Evolutionary conservation across 2,329 filamentous ascomycete species (phyloP).

Genomic region (Eutypella sp.): DNA sequence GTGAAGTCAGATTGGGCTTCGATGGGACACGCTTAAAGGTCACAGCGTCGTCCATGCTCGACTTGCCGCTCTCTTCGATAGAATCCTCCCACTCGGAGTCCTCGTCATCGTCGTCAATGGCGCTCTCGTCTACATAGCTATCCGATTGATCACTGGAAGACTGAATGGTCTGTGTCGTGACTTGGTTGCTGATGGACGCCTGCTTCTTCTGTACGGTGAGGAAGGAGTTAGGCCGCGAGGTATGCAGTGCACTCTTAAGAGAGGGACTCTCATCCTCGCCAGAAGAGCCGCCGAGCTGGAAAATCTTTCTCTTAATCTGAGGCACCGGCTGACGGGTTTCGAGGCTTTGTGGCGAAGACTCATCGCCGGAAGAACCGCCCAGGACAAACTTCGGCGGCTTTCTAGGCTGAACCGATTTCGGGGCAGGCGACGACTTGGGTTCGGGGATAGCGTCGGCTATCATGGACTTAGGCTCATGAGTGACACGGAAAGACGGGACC

Average conservation of each 20-base stretch:
- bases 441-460: conserved; percentile 59
- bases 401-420: conserved; percentile 65
- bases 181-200: conserved; percentile 74
- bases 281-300: conserved; percentile 52
- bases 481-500: conserved; percentile 36
- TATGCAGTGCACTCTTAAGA: conserved; percentile 49
- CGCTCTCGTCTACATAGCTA: conserved; percentile 73
- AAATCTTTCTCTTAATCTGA: conserved; percentile 38
- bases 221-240: conserved; percentile 37
- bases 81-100: conserved; percentile 60
- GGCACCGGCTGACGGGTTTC: conserved; percentile 33
- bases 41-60: conserved; percentile 73
- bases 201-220: conserved; percentile 61
- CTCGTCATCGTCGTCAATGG: conserved; percentile 69
- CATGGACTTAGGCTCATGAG: conserved; percentile 44
- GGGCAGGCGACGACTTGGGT: conserved; percentile 48
- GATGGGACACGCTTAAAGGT: conserved; percentile 92
- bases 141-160: conserved; percentile 53
- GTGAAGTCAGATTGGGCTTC: conserved; percentile 75
- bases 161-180: conserved; percentile 63
- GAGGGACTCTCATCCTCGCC: conserved; percentile 75
- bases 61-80: conserved; percentile 75
- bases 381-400: conserved; percentile 64
- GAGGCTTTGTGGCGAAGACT: conserved; percentile 61
- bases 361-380: conserved; percentile 73